Base-by-base conservation (phyloP, 345 rosid genomes). In the Citrus hindsii region DNA sequence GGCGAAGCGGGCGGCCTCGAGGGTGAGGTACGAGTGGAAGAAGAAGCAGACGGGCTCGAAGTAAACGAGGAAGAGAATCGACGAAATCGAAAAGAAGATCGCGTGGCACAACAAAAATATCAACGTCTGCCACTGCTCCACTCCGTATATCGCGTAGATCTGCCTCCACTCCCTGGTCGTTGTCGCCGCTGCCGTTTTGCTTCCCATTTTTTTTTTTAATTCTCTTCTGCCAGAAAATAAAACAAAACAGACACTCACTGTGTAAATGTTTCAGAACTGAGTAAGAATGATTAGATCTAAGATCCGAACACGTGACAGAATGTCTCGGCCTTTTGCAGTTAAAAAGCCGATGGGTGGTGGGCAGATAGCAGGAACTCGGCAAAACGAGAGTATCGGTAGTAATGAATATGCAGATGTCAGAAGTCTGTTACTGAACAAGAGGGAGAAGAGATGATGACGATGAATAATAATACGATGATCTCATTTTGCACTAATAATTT, bases 101-200 rank as follows among this genome's bases (percentile, higher is more conserved):
- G 97, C 97, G 82, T 93, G 91, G 76, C 84, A 64, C 28, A 89
- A 60, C 38, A 95, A 86, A 83, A 95, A 92, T 74, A 91, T 59
- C 28, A 95, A 84, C 4, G 97, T 93, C 74, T 91, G 95, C 92
- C 97, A 92, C 70, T 95, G 97, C 66, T 95, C 96, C 82, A 95
- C 84, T 68, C 99, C 99, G 85, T 95, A 95, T 24, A 94, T 88
- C 4, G 90, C 89, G 80, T 93, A 95, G 94, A 95, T 93, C 98
- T 93, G 99, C 69, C 90, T 79, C 97, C 98, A 94, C 38, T 95
- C 97, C 73, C 90, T 83, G 46, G 10, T 77, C 9, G 87, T 76
- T 3, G 90, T 40, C 28, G 63, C 79, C 67, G 38, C 77, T 70
- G 68, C 78, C 66, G 69, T 70, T 81, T 69, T 86, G 46, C 53